phyloP scores from a whole-genome alignment of 129 eudicot genomes.

The Chrysanthemum makinoi region DNA sequence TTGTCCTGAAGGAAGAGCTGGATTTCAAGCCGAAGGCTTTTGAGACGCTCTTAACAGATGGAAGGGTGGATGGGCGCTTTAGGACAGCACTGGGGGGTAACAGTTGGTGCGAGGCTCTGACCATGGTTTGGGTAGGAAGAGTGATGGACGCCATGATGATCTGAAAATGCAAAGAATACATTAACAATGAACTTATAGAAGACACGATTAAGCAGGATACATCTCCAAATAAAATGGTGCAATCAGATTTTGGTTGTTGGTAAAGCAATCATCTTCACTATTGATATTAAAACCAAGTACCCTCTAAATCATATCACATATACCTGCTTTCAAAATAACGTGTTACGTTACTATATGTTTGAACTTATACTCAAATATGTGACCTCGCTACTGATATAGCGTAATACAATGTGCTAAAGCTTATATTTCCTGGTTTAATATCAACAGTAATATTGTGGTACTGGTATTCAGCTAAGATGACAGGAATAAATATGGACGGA shows the following conservation, averaged over 20 bases:
- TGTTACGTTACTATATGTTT: too few species aligned
- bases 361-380: too few species aligned
- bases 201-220: neutral
- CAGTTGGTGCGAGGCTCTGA: conserved; percentile 40
- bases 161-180: conserved; percentile 19
- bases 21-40: conserved; percentile 60
- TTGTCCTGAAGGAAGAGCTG: conserved; percentile 35
- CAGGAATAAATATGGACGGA: neutral
- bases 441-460: too few species aligned
- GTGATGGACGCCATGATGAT: conserved; percentile 62
- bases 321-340: too few species aligned
- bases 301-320: too few species aligned
- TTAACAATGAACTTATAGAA: neutral
- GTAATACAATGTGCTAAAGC: too few species aligned
- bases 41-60: conserved; percentile 47
- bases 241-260: too few species aligned
- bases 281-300: neutral
- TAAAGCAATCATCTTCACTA: too few species aligned
- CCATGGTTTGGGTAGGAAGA: conserved; percentile 51
- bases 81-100: conserved; percentile 28
- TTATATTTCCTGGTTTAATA: too few species aligned
- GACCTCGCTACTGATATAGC: too few species aligned
- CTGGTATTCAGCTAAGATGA: too few species aligned
- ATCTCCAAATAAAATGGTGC: neutral
- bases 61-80: conserved; percentile 50